Conservation (phyloP, 164 flowering plant species). For the Dillenia turbinata region DNA sequence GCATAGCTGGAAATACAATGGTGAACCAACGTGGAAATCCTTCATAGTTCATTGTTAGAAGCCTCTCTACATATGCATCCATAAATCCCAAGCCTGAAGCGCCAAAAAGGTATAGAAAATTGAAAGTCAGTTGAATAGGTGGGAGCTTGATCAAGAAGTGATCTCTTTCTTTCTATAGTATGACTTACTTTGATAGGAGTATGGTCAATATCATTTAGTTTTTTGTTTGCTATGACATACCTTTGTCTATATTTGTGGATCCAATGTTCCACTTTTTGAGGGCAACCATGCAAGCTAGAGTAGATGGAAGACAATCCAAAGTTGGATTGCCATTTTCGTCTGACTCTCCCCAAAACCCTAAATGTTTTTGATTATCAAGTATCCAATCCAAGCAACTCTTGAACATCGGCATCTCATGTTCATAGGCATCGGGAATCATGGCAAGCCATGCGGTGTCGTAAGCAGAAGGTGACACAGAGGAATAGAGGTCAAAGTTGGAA, state of each 20-base stretch:
- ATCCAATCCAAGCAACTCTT: slow-evolving; percentile 37
- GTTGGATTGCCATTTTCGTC: slow-evolving; percentile 19
- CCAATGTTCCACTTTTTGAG: slow-evolving; percentile 39
- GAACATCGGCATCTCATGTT: slow-evolving; percentile 25
- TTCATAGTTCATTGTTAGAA: slow-evolving; percentile 11
- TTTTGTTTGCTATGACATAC: slow-evolving; percentile 14
- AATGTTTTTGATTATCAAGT: slow-evolving; percentile 27
- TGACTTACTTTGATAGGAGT: too few species aligned
- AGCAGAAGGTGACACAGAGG: slow-evolving; percentile 33
- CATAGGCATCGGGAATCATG: slow-evolving; percentile 30
- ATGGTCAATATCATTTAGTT: too few species aligned
- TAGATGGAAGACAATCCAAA: slow-evolving; percentile 30
- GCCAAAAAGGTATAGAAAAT: background rate
- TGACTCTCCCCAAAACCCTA: slow-evolving; percentile 42
- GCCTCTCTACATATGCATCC: slow-evolving; percentile 17
- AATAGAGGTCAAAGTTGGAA: slow-evolving; percentile 6
- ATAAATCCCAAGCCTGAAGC: slow-evolving; percentile 29
- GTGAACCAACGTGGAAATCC: slow-evolving; percentile 32
- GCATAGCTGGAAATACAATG: slow-evolving; percentile 38
- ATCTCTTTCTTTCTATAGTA: too few species aligned
- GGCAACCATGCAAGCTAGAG: slow-evolving; percentile 43
- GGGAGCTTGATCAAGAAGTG: too few species aligned
- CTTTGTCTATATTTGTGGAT: slow-evolving; percentile 11
- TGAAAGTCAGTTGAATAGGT: background rate
- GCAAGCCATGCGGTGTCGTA: slow-evolving; percentile 60